Evolutionary conservation across 2,329 filamentous ascomycete genomes (phyloP), one percentile per base, ranked within the genome.

Genomic region (Venturia carpophila): DNA sequence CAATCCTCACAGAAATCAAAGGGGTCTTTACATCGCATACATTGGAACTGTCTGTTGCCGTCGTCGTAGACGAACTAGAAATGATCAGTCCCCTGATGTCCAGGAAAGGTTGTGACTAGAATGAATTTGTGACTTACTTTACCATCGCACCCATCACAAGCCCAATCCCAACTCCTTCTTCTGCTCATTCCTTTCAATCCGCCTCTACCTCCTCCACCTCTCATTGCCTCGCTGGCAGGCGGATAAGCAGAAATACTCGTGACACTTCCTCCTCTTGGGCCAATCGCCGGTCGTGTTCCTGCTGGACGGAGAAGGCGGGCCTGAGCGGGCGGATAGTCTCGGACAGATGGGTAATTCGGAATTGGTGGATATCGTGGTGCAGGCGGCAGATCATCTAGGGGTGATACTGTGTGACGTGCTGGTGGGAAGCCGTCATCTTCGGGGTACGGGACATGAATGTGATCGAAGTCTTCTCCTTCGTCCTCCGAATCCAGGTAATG

Each of bases 1-100:
- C 52, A 58, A 10, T 58, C 52, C 17, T 58, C 52, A 27, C 52
- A 58, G 52, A 58, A 58, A 37, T 58, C 52, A 6, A 58, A 58
- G 52, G 27, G 27, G 15, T 58, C 52, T 19, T 58, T 19, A 24
- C 52, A 58, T 13, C 52, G 30, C 52, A 58, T 58, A 21, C 52
- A 58, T 37, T 58, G 52, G 30, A 34, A 58, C 9, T 58, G 52
- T 37, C 19, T 58, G 30, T 58, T 58, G 11, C 52, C 52, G 17
- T 58, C 52, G 52, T 58, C 52, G 30, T 37, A 58, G 27, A 58
- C 9, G 11, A 58, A 58, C 52, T 58, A 11, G 27, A n/a, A n/a
- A 7, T 1, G 5, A n/a, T 58, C 19, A 58, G 52, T 37, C 4
- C 21, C 17, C 27, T 6, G 10, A 61, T 2, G 41, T 6, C 17